These are phyloP conservation scores for Bimuria novae-zelandiae DNA, from an alignment of 2,329 filamentous ascomycete genomes.

Conservation along the genomic window DNA sequence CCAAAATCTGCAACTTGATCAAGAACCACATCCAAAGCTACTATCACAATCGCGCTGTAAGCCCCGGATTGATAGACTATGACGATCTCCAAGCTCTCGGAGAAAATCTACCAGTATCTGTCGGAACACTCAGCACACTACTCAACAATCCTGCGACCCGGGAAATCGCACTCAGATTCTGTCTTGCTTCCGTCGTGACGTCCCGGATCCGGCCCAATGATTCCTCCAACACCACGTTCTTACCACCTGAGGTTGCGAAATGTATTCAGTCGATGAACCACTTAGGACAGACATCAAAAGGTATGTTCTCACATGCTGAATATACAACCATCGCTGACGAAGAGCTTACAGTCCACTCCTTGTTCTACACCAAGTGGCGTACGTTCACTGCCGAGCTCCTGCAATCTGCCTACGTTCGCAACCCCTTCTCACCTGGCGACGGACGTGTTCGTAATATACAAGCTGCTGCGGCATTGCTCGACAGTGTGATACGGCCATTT, in stretches of 20 bases:
- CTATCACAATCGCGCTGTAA: constrained; percentile 33
- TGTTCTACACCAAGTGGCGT: constrained; percentile 37
- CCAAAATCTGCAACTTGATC: constrained; percentile 38
- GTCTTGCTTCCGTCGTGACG: constrained; percentile 38
- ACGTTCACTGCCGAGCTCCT: constrained; percentile 36
- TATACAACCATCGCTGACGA: constrained; percentile 5
- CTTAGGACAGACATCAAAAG: constrained; percentile 12
- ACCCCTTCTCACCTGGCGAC: constrained; percentile 31
- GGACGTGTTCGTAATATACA: constrained; percentile 30
- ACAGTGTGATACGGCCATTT: constrained; percentile 35
- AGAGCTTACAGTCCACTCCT: constrained; percentile 18
- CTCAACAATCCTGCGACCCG: constrained; percentile 32
- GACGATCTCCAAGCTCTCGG: constrained; percentile 31
- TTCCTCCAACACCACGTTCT: constrained; percentile 24
- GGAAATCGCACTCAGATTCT: constrained; percentile 36
- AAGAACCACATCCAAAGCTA: constrained; percentile 46
- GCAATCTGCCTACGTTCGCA: constrained; percentile 29
- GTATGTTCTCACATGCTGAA: constrained; percentile 13
- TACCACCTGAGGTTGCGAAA: constrained; percentile 32
- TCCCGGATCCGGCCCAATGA: constrained; percentile 25
- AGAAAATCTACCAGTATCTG: constrained; percentile 25
- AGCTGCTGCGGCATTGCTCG: constrained; percentile 23
- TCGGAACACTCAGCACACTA: constrained; percentile 30
- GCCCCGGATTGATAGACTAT: constrained; percentile 25
- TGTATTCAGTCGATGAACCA: constrained; percentile 26